A percentile compares a stretch with the other conserved stretches of the same genome.
These are phyloP conservation scores for Blastocystis sp. DNA, from an alignment of 352 stramenopile species.

Conservation along the genomic window DNA sequence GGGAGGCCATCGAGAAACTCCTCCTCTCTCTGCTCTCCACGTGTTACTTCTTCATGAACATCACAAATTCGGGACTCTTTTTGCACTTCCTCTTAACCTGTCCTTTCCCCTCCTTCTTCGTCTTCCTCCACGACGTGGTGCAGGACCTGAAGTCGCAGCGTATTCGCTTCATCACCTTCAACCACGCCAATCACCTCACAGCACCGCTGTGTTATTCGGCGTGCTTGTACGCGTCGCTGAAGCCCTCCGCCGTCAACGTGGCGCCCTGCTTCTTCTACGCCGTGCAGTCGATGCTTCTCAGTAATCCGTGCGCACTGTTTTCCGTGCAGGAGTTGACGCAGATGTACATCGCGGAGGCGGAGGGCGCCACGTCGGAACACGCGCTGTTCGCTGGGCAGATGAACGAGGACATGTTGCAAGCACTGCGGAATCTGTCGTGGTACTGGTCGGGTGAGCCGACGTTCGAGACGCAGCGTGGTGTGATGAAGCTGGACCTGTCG, in stretches of 20 bases:
- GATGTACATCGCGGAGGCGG: not conserved
- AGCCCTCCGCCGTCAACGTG: not conserved
- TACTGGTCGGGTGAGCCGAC: not conserved
- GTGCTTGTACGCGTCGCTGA: conserved; percentile 5
- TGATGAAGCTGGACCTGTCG: not conserved
- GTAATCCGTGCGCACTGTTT: not conserved
- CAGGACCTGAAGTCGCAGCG: conserved; percentile 43
- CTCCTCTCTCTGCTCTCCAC: not conserved
- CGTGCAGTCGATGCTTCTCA: conserved; percentile 16
- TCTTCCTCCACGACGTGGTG: conserved; percentile 13
- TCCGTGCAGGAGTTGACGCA: not conserved
- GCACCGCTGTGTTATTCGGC: not conserved
- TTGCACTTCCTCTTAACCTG: conserved; percentile 15
- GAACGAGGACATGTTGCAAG: conserved; percentile 24
- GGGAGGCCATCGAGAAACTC: not conserved
- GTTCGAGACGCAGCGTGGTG: not conserved
- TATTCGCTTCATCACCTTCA: conserved; percentile 25
- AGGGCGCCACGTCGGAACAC: not conserved
- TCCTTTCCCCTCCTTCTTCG: not conserved
- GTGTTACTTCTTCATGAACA: not conserved
- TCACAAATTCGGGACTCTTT: not conserved
- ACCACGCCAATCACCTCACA: not conserved
- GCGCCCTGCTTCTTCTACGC: not conserved
- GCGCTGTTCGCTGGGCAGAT: not conserved
- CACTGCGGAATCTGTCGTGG: not conserved